Conservation (phyloP, 148 eudicot genomes). For the Vaccinium vitisidaea region DNA sequence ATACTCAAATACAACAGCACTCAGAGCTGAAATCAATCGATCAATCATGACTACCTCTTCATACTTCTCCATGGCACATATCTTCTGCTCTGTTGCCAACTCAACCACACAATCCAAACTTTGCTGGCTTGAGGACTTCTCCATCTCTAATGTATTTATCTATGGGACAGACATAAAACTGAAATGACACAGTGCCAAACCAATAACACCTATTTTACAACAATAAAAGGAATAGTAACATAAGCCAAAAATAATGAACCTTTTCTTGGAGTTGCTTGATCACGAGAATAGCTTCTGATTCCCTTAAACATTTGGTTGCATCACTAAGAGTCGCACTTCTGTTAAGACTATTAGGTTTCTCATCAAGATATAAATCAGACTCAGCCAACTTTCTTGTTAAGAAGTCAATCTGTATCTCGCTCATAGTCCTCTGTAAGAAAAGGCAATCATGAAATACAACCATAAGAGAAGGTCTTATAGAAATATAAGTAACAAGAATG, state of each 20-base stretch:
- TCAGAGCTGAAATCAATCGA: background rate
- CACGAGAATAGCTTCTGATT: constrained; percentile 58
- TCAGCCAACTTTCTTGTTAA: constrained; percentile 59
- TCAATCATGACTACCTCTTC: constrained; percentile 54
- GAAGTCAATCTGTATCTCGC: constrained; percentile 67
- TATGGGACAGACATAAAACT: constrained; percentile 25
- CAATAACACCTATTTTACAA: background rate
- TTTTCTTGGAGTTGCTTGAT: constrained; percentile 75
- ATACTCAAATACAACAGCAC: background rate
- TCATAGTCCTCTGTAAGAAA: constrained; percentile 51
- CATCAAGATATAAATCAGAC: constrained; percentile 26
- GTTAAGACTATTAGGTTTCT: constrained; percentile 17
- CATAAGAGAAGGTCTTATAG: constrained; percentile 3
- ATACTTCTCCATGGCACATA: constrained; percentile 46
- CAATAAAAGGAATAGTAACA: background rate
- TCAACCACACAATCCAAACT: constrained; percentile 52
- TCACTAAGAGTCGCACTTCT: constrained; percentile 19
- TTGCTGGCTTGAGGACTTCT: constrained; percentile 61
- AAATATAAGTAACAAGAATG: background rate
- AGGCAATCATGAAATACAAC: constrained; percentile 9
- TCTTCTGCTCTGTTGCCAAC: constrained; percentile 55
- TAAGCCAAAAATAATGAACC: constrained; percentile 34
- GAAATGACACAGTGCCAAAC: constrained; percentile 15
- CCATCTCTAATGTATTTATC: constrained; percentile 67
- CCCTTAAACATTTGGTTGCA: constrained; percentile 29